Percentiles rank a stretch among this genome's conserved stretches.
phyloP scores from a whole-genome alignment of 169 alveolate species.

The Amoebophrya sp. region DNA sequence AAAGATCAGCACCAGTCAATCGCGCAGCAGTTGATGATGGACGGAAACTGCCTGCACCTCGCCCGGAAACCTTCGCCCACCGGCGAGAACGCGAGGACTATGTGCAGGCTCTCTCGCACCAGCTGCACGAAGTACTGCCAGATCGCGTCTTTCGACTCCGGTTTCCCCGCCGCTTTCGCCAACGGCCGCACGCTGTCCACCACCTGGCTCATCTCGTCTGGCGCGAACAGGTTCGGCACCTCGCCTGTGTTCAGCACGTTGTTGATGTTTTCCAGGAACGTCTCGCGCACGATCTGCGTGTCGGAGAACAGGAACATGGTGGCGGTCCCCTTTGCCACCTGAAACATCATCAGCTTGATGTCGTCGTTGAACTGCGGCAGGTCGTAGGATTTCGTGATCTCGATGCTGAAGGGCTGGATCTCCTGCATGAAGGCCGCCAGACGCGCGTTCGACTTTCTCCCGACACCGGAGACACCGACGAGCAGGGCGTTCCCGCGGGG shows the following conservation, averaged over 20 bases:
- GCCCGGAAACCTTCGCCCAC: constrained; percentile 87
- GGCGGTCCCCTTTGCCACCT: constrained; percentile 56
- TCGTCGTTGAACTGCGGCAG: constrained; percentile 68
- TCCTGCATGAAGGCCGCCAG: constrained; percentile 79
- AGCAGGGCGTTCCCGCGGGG: constrained; percentile 80
- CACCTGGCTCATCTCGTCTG: constrained; percentile 52
- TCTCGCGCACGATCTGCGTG: constrained; percentile 67
- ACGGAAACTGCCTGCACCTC: constrained; percentile 88
- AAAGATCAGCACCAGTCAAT: constrained; percentile 92
- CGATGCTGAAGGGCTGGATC: constrained; percentile 61
- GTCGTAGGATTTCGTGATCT: constrained; percentile 64
- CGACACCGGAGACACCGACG: constrained; percentile 94
- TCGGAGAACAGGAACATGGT: constrained; percentile 71
- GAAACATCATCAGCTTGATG: constrained; percentile 54
- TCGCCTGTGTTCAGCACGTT: constrained; percentile 79
- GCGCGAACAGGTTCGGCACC: constrained; percentile 78
- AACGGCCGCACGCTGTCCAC: constrained; percentile 54
- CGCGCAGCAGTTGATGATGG: constrained; percentile 84
- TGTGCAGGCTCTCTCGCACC: constrained; percentile 81
- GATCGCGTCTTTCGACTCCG: constrained; percentile 59
- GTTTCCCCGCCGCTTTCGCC: constrained; percentile 69
- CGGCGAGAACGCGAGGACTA: constrained; percentile 87
- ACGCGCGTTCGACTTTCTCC: constrained; percentile 75
- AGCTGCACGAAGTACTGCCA: constrained; percentile 51
- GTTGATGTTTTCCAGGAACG: constrained; percentile 80